Evolutionary conservation across 108 stramenopile genomes (phyloP).

Genomic region (Cyclotella cryptica): DNA sequence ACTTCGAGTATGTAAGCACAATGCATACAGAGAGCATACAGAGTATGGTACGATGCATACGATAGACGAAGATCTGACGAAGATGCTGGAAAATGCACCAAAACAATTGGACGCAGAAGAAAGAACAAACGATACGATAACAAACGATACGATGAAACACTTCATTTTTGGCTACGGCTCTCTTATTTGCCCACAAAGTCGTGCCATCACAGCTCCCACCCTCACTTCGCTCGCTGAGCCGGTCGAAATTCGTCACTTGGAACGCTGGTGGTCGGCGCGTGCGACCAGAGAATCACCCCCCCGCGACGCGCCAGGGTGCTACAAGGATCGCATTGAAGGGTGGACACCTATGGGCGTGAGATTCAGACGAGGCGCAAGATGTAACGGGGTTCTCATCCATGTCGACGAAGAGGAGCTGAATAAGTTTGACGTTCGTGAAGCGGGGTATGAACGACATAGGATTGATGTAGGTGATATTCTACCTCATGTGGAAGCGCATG

Average conservation of each 20-base stretch:
- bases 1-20: too few species aligned
- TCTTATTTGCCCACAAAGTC: constrained; percentile 66
- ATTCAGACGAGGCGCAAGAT: constrained; percentile 45
- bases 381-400: constrained; percentile 68
- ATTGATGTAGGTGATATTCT: constrained; percentile 52
- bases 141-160: too few species aligned
- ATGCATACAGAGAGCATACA: too few species aligned
- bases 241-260: constrained; percentile 53
- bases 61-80: too few species aligned
- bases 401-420: constrained; percentile 59
- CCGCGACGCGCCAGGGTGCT: background rate
- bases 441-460: constrained; percentile 58
- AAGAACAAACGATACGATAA: too few species aligned
- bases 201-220: constrained; percentile 68
- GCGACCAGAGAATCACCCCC: constrained; percentile 4
- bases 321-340: constrained; percentile 24
- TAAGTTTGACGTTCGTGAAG: constrained; percentile 69
- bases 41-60: too few species aligned
- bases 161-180: constrained; percentile 80
- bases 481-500: constrained; percentile 28
- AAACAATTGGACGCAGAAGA: too few species aligned
- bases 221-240: constrained; percentile 51
- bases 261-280: constrained; percentile 69
- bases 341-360: constrained; percentile 72
- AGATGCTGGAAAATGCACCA: too few species aligned